Percentiles rank a stretch among this genome's conserved stretches.
Evolutionary conservation across 805 yeast species (phyloP).

Genomic region (Cyberlindnera amylophila): DNA sequence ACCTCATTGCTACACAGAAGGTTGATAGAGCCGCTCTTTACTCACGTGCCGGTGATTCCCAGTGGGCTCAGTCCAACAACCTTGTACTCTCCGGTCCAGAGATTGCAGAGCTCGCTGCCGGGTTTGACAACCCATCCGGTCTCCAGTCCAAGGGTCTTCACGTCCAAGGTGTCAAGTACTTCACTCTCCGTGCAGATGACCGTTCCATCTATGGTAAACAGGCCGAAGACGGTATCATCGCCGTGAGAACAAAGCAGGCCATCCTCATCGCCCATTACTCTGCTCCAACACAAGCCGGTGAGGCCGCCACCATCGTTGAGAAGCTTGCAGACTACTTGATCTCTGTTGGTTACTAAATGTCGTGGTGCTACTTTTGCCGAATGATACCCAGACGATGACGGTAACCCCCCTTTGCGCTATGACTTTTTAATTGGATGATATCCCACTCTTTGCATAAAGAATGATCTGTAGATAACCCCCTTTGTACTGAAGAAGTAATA

Average conservation of each 20-base stretch:
- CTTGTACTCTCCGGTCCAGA: conserved; percentile 66
- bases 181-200: conserved; percentile 83
- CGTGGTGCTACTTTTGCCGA: background rate
- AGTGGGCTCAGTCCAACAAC: conserved; percentile 84
- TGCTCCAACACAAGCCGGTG: conserved; percentile 86
- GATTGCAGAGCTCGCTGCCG: conserved; percentile 67
- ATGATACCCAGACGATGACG: too few species aligned
- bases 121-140: conserved; percentile 73
- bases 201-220: conserved; percentile 92
- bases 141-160: conserved; percentile 87
- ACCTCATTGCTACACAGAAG: conserved; percentile 80
- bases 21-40: conserved; percentile 90
- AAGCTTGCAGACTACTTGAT: conserved; percentile 94
- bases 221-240: conserved; percentile 82
- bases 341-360: conserved; percentile 66
- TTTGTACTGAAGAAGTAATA: too few species aligned
- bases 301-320: conserved; percentile 92
- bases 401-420: too few species aligned
- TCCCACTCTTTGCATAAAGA: too few species aligned
- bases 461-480: too few species aligned
- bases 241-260: conserved; percentile 93
- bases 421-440: too few species aligned
- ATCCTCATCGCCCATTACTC: conserved; percentile 93
- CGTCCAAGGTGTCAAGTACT: conserved; percentile 80
- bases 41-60: conserved; percentile 90